A percentile compares a stretch with the other conserved stretches of the same genome.
These are phyloP conservation scores for Solanum stenotomum DNA, from an alignment of 257 asterid genomes.

Conservation along the genomic window DNA sequence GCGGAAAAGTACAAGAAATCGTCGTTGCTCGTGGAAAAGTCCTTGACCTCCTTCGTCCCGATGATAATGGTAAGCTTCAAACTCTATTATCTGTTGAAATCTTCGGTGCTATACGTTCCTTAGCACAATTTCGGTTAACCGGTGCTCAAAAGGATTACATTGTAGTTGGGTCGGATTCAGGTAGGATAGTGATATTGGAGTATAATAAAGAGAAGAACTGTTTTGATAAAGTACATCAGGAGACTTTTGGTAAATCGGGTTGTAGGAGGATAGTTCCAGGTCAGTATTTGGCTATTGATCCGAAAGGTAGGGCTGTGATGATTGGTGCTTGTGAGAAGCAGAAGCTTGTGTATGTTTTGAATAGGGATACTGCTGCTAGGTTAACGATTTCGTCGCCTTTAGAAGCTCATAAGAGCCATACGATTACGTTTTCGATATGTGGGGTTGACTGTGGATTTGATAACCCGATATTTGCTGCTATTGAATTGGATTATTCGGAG, in stretches of 20 bases:
- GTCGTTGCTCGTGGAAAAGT: conserved; percentile 91
- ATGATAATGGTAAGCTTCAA: conserved; percentile 90
- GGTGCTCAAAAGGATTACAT: conserved; percentile 91
- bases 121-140: conserved; percentile 91
- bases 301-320: conserved; percentile 99
- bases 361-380: conserved; percentile 95
- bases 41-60: conserved; percentile 93
- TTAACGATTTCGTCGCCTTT: conserved; percentile 88
- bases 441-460: conserved; percentile 93
- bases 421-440: conserved; percentile 68
- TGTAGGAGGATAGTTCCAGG: conserved; percentile 97
- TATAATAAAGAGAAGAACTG: conserved; percentile 78
- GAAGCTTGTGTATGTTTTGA: conserved; percentile 95
- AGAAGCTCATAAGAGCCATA: conserved; percentile 97
- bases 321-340: conserved; percentile 96
- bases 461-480: conserved; percentile 92
- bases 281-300: conserved; percentile 88
- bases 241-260: conserved; percentile 93
- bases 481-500: conserved; percentile 90
- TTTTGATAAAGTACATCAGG: conserved; percentile 90
- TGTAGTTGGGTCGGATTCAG: conserved; percentile 96
- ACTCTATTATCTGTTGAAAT: conserved; percentile 81
- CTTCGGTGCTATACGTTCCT: conserved; percentile 86
- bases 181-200: conserved; percentile 77
- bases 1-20: conserved; percentile 83